Evolutionary conservation across 169 alveolate genomes (phyloP).

Genomic region (Cryptosporidium muris): DNA sequence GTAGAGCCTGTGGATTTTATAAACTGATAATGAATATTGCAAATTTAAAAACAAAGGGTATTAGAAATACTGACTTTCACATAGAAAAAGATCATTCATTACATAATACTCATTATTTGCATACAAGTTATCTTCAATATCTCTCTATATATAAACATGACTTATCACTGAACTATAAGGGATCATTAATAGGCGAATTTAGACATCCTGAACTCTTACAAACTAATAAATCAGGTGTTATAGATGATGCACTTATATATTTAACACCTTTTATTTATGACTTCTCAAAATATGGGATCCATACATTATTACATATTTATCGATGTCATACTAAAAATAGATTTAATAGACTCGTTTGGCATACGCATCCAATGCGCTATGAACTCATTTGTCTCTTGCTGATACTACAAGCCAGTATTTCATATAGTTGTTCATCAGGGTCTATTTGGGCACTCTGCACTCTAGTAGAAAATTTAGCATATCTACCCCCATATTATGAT

Average conservation of each 20-base stretch:
- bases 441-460: constrained; percentile 3
- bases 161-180: constrained; percentile 23
- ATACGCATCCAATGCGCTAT: constrained; percentile 43
- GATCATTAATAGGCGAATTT: background rate
- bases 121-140: constrained; percentile 43
- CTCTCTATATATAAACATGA: constrained; percentile 59
- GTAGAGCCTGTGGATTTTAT: constrained; percentile 5
- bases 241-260: constrained; percentile 3
- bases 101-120: constrained; percentile 21
- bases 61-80: background rate
- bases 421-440: constrained; percentile 32
- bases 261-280: constrained; percentile 56
- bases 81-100: constrained; percentile 1
- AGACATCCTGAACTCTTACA: too few relatives aligned
- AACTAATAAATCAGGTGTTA: constrained; percentile 11
- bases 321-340: constrained; percentile 9
- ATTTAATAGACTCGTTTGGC: background rate
- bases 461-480: constrained; percentile 33
- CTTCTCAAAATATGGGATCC: constrained; percentile 50
- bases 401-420: constrained; percentile 30
- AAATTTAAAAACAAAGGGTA: background rate
- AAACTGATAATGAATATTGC: constrained; percentile 1
- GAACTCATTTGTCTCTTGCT: constrained; percentile 15
- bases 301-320: constrained; percentile 58
- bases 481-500: constrained; percentile 54